A percentile compares a stretch with the other conserved stretches of the same genome.
Conservation (phyloP, 192 early-diverging fungal species). For the Coemansia sp. region DNA sequence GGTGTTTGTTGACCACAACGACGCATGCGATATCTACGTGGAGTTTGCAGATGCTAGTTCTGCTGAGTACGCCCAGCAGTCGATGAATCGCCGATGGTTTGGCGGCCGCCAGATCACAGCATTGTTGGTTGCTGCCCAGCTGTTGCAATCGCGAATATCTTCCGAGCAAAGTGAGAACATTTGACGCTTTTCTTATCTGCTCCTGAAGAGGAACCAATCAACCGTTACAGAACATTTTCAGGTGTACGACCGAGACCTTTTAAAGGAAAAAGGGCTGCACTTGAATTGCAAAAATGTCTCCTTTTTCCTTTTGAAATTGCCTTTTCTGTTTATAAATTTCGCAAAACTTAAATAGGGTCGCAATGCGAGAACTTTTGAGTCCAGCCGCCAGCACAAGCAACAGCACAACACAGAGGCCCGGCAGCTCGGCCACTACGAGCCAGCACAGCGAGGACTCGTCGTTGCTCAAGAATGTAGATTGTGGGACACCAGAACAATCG, state of each 20-base stretch:
- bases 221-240: not conserved
- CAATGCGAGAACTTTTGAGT: not conserved
- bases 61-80: conserved; percentile 66
- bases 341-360: not conserved
- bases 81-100: conserved; percentile 87
- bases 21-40: conserved; percentile 76
- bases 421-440: not conserved
- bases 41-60: conserved; percentile 72
- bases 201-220: not conserved
- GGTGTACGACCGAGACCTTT: not conserved
- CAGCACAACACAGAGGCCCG: not conserved
- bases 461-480: not conserved
- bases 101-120: conserved; percentile 68
- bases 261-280: not conserved
- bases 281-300: not conserved
- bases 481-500: not conserved
- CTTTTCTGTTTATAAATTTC: conserved; percentile 5
- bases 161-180: not conserved
- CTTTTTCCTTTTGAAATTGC: not conserved
- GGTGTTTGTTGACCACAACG: conserved; percentile 69
- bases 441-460: not conserved
- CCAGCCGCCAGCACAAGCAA: not conserved
- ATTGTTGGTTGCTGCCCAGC: conserved; percentile 1
- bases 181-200: not conserved
- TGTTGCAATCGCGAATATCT: not conserved